These are phyloP conservation scores for Pythium oligandrum DNA, from an alignment of 352 stramenopile genomes.

Conservation along the genomic window DNA sequence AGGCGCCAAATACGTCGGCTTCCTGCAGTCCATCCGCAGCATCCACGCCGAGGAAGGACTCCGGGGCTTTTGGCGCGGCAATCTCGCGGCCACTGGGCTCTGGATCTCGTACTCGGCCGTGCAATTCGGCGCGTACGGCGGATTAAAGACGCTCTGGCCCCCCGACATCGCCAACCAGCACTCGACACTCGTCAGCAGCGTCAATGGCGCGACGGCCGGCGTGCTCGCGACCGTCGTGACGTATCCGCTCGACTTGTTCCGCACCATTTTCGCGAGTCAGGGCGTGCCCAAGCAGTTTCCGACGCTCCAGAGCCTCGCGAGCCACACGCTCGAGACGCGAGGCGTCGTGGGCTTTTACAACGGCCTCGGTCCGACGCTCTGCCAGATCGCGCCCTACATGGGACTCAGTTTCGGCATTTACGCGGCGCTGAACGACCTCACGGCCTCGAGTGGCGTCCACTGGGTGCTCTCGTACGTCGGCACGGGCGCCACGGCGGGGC, in stretches of 20 bases:
- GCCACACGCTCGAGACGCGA: conserved; percentile 61
- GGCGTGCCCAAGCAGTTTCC: conserved; percentile 80
- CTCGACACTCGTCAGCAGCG: conserved; percentile 41
- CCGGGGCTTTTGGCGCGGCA: conserved; percentile 79
- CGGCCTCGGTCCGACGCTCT: conserved; percentile 76
- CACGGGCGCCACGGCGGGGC: conserved; percentile 82
- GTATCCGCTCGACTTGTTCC: conserved; percentile 94
- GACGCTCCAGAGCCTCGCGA: conserved; percentile 71
- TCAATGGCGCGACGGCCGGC: conserved; percentile 83
- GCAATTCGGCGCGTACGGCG: conserved; percentile 69
- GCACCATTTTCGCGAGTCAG: conserved; percentile 92
- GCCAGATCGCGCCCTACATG: conserved; percentile 95
- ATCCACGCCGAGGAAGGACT: conserved; percentile 81
- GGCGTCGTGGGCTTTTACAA: conserved; percentile 89
- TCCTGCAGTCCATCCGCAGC: conserved; percentile 52
- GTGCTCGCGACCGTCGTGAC: conserved; percentile 85
- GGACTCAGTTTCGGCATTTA: conserved; percentile 95
- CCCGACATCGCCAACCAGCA: conserved; percentile 17
- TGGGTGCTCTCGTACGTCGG: conserved; percentile 56
- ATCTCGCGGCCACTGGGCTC: conserved; percentile 65
- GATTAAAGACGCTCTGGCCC: conserved; percentile 37
- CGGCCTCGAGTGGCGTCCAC: conserved; percentile 15
- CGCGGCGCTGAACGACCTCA: conserved; percentile 42
- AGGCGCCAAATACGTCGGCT: conserved; percentile 40
- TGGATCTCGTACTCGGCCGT: conserved; percentile 82